Conservation (phyloP, 2,329 filamentous ascomycete genomes). For the Byssothecium circinans region DNA sequence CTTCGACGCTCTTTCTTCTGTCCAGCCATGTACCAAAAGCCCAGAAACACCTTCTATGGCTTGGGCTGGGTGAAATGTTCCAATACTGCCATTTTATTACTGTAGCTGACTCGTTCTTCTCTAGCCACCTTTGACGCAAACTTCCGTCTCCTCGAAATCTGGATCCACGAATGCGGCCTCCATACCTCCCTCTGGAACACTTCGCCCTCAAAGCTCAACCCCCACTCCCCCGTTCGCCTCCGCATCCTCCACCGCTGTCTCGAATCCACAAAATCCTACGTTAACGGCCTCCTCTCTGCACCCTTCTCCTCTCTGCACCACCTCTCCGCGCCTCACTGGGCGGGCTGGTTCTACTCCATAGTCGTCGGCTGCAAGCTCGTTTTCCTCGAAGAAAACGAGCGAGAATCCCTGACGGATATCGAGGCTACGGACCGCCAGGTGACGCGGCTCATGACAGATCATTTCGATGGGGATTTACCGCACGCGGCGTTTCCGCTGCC, state of each 20-base stretch:
- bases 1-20: no score
- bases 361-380: constrained; percentile 30
- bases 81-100: no score
- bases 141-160: constrained; percentile 14
- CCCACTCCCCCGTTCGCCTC: constrained; percentile 7
- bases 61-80: no score
- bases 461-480: not conserved
- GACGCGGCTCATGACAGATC: constrained; percentile 7
- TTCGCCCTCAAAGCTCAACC: not conserved
- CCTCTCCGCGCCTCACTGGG: constrained; percentile 19
- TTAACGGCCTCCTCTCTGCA: constrained; percentile 10
- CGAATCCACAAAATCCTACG: constrained; percentile 14
- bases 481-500: constrained; percentile 2
- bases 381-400: constrained; percentile 25
- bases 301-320: constrained; percentile 14
- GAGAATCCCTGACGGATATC: constrained; percentile 11
- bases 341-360: constrained; percentile 25
- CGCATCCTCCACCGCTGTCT: constrained; percentile 13
- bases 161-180: constrained; percentile 25
- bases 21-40: no score
- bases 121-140: constrained; percentile 10
- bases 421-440: constrained; percentile 16
- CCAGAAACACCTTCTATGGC: no score
- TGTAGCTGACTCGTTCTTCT: no score
- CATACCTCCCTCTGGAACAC: constrained; percentile 20